Evolutionary conservation across 2,329 filamentous ascomycete species (phyloP).

Genomic region (Monosporascus sp.): DNA sequence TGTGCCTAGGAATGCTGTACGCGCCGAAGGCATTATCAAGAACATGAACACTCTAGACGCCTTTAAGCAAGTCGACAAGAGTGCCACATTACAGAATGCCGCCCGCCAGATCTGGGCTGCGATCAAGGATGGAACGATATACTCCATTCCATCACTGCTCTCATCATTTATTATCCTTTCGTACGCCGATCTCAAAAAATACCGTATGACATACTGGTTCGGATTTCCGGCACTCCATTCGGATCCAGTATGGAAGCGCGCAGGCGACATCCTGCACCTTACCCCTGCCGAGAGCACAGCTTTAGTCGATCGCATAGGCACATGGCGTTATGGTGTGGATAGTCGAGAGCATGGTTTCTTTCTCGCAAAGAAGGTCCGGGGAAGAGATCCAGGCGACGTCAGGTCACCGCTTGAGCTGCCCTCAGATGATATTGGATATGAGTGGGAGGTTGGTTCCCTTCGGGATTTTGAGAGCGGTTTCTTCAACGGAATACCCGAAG

Average conservation of each 20-base stretch:
- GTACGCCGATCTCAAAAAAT: slow-evolving; percentile 95
- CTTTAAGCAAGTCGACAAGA: slow-evolving; percentile 79
- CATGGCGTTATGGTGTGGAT: slow-evolving; percentile 81
- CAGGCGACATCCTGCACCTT: slow-evolving; percentile 50
- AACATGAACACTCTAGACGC: slow-evolving; percentile 96
- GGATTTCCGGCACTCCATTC: slow-evolving; percentile 92
- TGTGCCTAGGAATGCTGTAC: slow-evolving; percentile 63
- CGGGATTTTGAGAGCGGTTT: slow-evolving; percentile 81
- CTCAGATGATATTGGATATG: slow-evolving; percentile 56
- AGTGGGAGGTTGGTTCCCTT: slow-evolving; percentile 74
- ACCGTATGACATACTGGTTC: slow-evolving; percentile 98
- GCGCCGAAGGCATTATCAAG: slow-evolving; percentile 88
- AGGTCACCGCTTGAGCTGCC: slow-evolving; percentile 47
- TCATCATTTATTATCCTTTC: slow-evolving; percentile 85
- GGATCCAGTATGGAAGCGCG: slow-evolving; percentile 72
- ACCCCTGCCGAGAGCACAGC: slow-evolving; percentile 66
- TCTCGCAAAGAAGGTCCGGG: slow-evolving; percentile 70
- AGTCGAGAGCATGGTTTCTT: slow-evolving; percentile 90
- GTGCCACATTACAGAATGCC: slow-evolving; percentile 69
- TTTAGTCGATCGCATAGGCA: slow-evolving; percentile 77
- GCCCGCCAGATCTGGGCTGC: slow-evolving; percentile 95
- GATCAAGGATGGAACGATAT: slow-evolving; percentile 93
- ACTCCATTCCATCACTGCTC: slow-evolving; percentile 86
- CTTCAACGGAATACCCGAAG: slow-evolving; percentile 65
- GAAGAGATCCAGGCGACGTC: slow-evolving; percentile 22